Evolutionary conservation across 768 basidiomycete genomes (phyloP), one percentile per base, ranked within the genome.

Genomic region (Scleroderma citrinum): DNA sequence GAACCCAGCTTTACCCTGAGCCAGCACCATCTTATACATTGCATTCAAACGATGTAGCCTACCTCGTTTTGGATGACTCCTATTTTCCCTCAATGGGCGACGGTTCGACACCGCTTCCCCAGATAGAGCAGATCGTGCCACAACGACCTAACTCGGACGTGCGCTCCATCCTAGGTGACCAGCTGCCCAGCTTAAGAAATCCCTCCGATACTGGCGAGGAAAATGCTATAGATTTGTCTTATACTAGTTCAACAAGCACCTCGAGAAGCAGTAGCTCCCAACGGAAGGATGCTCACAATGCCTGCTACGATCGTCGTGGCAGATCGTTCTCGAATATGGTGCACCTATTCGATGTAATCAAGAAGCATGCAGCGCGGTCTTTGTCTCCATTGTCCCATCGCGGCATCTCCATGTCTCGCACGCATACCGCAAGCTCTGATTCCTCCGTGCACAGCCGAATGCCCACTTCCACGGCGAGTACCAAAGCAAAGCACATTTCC

Each of bases 241-340:
- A 50, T 24, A n/a, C n/a, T n/a, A 37, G 57, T 13, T n/a, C 45
- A 7, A 54, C 55, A n/a, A 31, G 16, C 46, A 40, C 39, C 17
- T 57, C 62, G 44, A 47, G 56, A n/a, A 16, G 43, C 26, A 40
- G 41, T n/a, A 57, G 54, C 46, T 39, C 52, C 19, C 53, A 58
- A 20, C 38, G 21, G 16, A 11, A 26, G n/a, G n/a, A n/a, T n/a
- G n/a, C n/a, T n/a, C n/a, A n/a, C 29, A 17, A 20, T 19, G 11
- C 45, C 41, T 55, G 53, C 16, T 62, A 58, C n/a, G 59, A 55
- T 14, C 19, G 34, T 29, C 63, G 71, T n/a, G 68, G 71, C 16
- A 59, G 64, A 52, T 72, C 60, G 44, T 63, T 85, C 7, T 70
- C 76, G 12, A 72, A 71, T 7, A 72, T 83, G 24, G 75, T 80